These are phyloP conservation scores for Aspergillus baeticus DNA, from an alignment of 495 filamentous ascomycete genomes.

Conservation along the genomic window DNA sequence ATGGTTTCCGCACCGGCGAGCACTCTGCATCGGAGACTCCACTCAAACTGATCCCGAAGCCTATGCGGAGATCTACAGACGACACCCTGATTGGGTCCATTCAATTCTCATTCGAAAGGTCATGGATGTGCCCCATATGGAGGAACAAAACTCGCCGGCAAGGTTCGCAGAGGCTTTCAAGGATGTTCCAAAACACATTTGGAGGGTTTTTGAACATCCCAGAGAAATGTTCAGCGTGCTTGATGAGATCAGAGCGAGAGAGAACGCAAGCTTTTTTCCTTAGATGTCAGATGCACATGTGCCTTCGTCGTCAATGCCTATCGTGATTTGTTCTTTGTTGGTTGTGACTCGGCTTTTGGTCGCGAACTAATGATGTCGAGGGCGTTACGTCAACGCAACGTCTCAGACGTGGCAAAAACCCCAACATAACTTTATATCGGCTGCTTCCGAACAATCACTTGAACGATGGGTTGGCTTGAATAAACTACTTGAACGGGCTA, in stretches of 20 bases:
- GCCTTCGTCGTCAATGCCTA: neutral
- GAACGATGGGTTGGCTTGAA: too few species aligned
- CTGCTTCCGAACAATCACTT: neutral
- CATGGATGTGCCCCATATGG: conserved; percentile 67
- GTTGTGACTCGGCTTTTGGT: neutral
- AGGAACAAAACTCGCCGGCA: conserved; percentile 67
- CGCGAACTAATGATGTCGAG: neutral
- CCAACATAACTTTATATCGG: neutral
- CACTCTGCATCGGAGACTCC: conserved; percentile 84
- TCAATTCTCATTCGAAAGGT: conserved; percentile 84
- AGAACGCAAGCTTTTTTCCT: neutral
- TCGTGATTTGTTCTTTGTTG: neutral
- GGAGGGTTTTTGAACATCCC: conserved; percentile 79
- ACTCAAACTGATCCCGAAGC: conserved; percentile 91
- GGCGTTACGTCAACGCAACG: conserved; percentile 6
- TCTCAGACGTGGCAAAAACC: neutral
- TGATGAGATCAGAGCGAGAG: conserved; percentile 36
- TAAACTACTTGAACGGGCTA: neutral
- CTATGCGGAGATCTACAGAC: conserved; percentile 71
- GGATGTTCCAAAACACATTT: conserved; percentile 64
- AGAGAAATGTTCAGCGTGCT: conserved; percentile 57
- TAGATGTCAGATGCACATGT: neutral
- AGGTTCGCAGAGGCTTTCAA: conserved; percentile 85
- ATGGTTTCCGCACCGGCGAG: conserved; percentile 74
- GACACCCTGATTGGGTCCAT: conserved; percentile 69